Evolutionary conservation across 2,329 filamentous ascomycete species (phyloP), one percentile per base, ranked within the genome.

Genomic region (Tolypocladium ovalisporum): DNA sequence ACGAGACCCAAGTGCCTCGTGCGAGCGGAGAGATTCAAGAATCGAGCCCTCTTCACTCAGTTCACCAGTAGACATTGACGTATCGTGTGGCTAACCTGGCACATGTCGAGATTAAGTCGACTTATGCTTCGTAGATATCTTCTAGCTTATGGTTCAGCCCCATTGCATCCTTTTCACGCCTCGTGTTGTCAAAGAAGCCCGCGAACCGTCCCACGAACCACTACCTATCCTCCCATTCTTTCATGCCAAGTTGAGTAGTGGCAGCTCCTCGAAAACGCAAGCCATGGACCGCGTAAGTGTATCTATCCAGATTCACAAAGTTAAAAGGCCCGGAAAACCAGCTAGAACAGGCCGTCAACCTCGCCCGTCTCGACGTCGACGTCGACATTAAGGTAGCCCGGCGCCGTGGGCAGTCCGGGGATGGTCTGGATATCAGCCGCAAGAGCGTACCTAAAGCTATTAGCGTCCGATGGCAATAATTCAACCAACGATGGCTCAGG

Each of bases 341-440:
- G 55, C 63, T 90, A 99, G 74, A 97, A 99, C 57, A 99, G 81
- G 6, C 94, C 89, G 58, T 90, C 85, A 62, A 93, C 90, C 75
- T 93, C 88, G 56, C 89, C 89, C n/a, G 87, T 92, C 76, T 91
- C 87, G 7, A 79, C 75, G 66, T 93, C 87, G 40, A 88, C 86
- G 64, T 97, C 93, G 52, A 97, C 92, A 67, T 97, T 97, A 61
- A 97, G 78, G 70, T 97, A 97, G 13, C 94, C 94, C 10, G 93
- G 94, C 24, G 93, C 93, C 10, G 94, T 97, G 12, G 93, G 93
- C 62, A 99, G 78, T 60, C 94, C 94, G 17, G 94, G 94, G 62
- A 99, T 99, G 1, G 94, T 99, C 79, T 97, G 94, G 63, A 99
- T 97, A 69, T 99, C 94, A 17, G 94, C 94, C 56, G 94, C 94